A percentile compares a stretch with the other conserved stretches of the same genome.
These are phyloP conservation scores for Amaranthus palmeri DNA, from an alignment of 148 eudicot genomes.

Conservation along the genomic window DNA sequence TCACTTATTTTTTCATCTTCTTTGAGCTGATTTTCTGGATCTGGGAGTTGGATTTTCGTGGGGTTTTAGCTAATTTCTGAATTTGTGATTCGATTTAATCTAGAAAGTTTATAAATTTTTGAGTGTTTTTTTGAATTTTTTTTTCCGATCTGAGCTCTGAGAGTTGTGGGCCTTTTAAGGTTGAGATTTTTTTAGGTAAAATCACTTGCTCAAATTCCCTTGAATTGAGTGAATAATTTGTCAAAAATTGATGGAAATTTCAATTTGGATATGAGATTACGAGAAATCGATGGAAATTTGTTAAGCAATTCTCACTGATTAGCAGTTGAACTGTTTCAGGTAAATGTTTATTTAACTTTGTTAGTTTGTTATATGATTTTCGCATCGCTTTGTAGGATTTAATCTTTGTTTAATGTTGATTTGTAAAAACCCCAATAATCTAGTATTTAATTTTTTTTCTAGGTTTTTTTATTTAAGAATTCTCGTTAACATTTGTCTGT, in stretches of 20 bases:
- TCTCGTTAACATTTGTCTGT: no score
- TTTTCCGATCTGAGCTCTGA: not conserved
- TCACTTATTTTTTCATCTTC: not conserved
- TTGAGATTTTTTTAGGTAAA: not conserved
- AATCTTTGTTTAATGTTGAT: no score
- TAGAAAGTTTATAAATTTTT: slow-evolving; percentile 9
- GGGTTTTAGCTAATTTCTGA: not conserved
- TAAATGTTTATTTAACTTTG: not conserved
- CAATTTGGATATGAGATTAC: not conserved
- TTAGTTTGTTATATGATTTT: not conserved
- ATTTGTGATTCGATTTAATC: not conserved
- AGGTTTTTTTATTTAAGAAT: no score
- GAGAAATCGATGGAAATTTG: not conserved
- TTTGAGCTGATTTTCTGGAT: not conserved
- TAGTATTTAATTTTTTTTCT: no score
- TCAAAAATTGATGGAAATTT: not conserved
- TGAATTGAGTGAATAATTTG: slow-evolving; percentile 7
- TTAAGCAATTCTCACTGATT: slow-evolving; percentile 8
- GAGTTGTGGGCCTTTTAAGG: not conserved
- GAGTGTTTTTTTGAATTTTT: slow-evolving; percentile 11
- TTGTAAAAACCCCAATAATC: no score
- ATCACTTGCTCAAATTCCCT: not conserved
- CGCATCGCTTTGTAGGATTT: no score
- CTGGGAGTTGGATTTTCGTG: not conserved
- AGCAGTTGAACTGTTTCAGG: slow-evolving; percentile 29